These are phyloP conservation scores for Daedaleopsis sinensis DNA, from an alignment of 768 basidiomycete species.

Conservation along the genomic window DNA sequence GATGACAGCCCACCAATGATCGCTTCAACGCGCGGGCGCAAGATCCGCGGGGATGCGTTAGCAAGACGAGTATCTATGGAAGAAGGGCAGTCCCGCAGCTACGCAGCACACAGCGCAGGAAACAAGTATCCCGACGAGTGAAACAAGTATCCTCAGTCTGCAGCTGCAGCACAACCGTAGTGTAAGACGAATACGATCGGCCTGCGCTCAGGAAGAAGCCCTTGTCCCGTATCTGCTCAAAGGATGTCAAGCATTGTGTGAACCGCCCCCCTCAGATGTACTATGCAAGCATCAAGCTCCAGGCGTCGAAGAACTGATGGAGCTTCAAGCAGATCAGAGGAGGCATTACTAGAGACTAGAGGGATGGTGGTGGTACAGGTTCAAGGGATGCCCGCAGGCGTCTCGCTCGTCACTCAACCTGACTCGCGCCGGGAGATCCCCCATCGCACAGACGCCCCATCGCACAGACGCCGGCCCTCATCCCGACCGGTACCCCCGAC, in stretches of 20 bases:
- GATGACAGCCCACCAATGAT: not conserved
- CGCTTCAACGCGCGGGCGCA: not conserved
- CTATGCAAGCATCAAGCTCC: not conserved
- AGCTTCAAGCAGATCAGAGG: not conserved
- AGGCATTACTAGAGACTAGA: not conserved
- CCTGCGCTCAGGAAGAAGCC: not conserved
- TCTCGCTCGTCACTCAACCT: too few species aligned
- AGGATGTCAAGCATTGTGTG: not conserved
- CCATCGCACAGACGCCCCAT: too few species aligned
- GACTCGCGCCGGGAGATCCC: too few species aligned
- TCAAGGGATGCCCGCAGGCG: not conserved
- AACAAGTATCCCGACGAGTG: not conserved
- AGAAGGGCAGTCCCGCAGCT: not conserved
- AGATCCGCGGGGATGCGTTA: not conserved
- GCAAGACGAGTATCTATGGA: not conserved
- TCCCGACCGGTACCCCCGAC: too few species aligned
- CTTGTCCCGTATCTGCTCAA: not conserved
- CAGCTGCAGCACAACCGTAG: not conserved
- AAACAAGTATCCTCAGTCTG: not conserved
- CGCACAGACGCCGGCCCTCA: too few species aligned
- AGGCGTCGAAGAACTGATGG: not conserved
- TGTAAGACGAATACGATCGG: not conserved
- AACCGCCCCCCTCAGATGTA: not conserved
- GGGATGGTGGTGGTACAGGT: not conserved
- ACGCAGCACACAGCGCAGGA: not conserved